Evolutionary conservation across 164 flowering plant species (phyloP).

Genomic region (Hamamelis virginiana): DNA sequence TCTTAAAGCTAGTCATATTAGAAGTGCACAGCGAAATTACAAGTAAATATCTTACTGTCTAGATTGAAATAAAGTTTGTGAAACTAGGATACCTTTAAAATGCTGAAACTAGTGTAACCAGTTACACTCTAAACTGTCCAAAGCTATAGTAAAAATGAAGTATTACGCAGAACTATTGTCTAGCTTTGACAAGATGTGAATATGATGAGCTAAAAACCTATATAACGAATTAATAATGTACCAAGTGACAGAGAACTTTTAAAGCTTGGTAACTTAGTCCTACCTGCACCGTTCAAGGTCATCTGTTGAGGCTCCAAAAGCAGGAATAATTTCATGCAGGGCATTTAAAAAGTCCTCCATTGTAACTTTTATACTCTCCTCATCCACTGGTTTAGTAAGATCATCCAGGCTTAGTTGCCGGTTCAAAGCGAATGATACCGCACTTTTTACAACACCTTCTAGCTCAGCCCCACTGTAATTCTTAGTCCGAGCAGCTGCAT

Average conservation of each 20-base stretch:
- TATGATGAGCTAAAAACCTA: neutral
- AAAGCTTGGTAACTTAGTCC: neutral
- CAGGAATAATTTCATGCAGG: constrained; percentile 54
- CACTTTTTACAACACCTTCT: too few species aligned
- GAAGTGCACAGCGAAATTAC: too few species aligned
- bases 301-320: constrained; percentile 71
- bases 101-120: neutral
- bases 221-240: neutral
- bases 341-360: constrained; percentile 67
- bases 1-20: too few species aligned
- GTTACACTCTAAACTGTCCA: neutral
- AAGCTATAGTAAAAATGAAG: neutral
- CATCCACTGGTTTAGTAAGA: constrained; percentile 47
- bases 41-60: too few species aligned
- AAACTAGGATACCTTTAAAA: neutral
- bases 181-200: neutral
- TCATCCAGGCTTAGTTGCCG: too few species aligned
- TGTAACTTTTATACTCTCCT: constrained; percentile 62
- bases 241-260: neutral
- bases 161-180: neutral
- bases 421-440: too few species aligned
- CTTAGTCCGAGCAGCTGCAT: too few species aligned
- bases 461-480: too few species aligned
- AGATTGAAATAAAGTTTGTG: neutral
- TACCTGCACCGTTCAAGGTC: constrained; percentile 69